phyloP scores from a whole-genome alignment of 345 rosid genomes.

The Trapa incisa region DNA sequence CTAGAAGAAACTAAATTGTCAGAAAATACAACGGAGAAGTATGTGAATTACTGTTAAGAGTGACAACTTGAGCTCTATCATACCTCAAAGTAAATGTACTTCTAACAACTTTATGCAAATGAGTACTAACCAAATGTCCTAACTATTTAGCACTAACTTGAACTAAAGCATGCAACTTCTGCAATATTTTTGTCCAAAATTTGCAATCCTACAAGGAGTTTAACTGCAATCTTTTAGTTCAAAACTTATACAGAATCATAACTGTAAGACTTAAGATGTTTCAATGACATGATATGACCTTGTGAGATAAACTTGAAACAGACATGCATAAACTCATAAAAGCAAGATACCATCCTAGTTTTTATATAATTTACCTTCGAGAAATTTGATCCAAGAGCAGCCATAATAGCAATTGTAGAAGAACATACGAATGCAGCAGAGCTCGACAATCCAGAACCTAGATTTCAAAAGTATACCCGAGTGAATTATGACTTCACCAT shows the following conservation, averaged over 20 bases:
- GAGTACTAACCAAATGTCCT: not conserved
- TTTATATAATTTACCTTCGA: constrained; percentile 44
- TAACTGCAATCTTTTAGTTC: not conserved
- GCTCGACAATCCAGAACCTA: constrained; percentile 93
- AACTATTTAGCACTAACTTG: not conserved
- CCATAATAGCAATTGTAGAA: constrained; percentile 89
- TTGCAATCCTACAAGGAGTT: not conserved
- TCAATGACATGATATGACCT: not conserved
- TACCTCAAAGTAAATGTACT: not conserved
- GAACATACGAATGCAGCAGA: constrained; percentile 98
- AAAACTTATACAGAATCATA: not conserved
- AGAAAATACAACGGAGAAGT: not conserved
- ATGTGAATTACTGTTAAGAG: not conserved
- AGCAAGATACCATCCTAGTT: not conserved
- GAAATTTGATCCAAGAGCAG: constrained; percentile 46
- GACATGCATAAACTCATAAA: not conserved
- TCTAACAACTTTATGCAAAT: not conserved
- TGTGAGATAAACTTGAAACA: not conserved
- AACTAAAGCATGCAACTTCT: not conserved
- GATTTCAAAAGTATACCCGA: not conserved
- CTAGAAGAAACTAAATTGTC: not conserved
- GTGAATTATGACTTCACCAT: not conserved
- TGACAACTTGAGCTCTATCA: not conserved
- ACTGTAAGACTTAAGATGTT: not conserved
- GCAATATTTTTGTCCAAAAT: not conserved